These are phyloP conservation scores for Cyclotella baltica DNA, from an alignment of 108 stramenopile species.

Conservation along the genomic window DNA sequence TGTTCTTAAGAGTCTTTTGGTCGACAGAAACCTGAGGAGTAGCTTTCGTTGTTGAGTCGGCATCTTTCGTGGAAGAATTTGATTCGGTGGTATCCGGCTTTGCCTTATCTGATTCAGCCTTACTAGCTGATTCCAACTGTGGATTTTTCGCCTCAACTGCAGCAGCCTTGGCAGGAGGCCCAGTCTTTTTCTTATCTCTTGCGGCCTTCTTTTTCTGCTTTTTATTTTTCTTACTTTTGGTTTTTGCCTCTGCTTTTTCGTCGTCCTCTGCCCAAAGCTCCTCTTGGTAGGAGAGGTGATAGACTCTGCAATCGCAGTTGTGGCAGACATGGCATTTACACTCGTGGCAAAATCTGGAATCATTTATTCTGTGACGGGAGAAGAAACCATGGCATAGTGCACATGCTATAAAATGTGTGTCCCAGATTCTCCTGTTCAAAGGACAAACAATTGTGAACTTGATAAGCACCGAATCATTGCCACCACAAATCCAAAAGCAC, in stretches of 20 bases:
- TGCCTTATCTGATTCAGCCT: conserved; percentile 10
- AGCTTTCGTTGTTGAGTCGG: not conserved
- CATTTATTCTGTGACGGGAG: conserved; percentile 81
- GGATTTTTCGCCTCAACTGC: conserved; percentile 5
- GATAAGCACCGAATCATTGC: too few species aligned
- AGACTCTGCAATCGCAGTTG: conserved; percentile 91
- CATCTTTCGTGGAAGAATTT: not conserved
- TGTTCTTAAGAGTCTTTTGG: not conserved
- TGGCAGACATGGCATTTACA: conserved; percentile 96
- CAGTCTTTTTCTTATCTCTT: conserved; percentile 71
- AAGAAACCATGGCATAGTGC: conserved; percentile 92
- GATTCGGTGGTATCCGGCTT: not conserved
- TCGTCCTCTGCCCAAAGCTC: conserved; percentile 92
- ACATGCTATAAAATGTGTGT: conserved; percentile 94
- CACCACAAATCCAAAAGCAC: not conserved
- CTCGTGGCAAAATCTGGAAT: conserved; percentile 89
- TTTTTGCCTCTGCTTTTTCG: conserved; percentile 81
- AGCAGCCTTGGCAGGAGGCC: conserved; percentile 14
- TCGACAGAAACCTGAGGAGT: not conserved
- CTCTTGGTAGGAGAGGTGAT: conserved; percentile 95
- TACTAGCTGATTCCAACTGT: not conserved
- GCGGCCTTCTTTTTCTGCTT: conserved; percentile 89
- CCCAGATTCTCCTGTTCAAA: conserved; percentile 88
- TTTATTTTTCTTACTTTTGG: conserved; percentile 87
- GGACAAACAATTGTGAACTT: too few species aligned